Conservation (phyloP, 345 rosid species). For the Kandelia obovata region DNA sequence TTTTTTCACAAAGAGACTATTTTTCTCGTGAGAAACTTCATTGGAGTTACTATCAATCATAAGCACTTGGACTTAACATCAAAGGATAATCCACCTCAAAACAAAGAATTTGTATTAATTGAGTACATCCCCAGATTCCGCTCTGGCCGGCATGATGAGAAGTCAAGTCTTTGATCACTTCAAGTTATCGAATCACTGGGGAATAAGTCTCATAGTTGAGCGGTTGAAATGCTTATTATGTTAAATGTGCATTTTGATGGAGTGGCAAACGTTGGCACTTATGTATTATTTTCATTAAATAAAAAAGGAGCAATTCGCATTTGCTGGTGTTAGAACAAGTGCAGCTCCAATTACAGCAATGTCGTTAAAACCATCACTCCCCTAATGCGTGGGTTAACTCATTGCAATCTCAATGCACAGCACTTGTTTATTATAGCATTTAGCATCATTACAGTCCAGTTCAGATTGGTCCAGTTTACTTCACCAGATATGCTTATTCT, state of each 20-base stretch:
- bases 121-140: slow-evolving; percentile 17
- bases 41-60: slow-evolving; percentile 12
- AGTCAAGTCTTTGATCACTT: slow-evolving; percentile 11
- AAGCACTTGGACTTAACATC: slow-evolving; percentile 29
- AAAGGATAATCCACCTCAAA: slow-evolving; percentile 25
- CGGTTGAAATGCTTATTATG: not conserved
- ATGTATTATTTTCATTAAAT: not conserved
- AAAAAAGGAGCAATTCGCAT: no score
- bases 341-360: no score
- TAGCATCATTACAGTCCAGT: no score
- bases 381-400: no score
- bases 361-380: no score
- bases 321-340: no score
- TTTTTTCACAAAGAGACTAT: no score
- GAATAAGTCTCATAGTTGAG: not conserved
- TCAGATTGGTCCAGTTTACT: no score
- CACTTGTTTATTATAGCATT: no score
- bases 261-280: not conserved
- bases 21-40: not conserved
- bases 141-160: slow-evolving; percentile 18
- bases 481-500: no score
- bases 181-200: not conserved
- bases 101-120: slow-evolving; percentile 13
- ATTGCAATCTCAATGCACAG: no score
- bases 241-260: not conserved